Base-by-base conservation (phyloP, 768 basidiomycete genomes). In the Xanthoconium purpureum region DNA sequence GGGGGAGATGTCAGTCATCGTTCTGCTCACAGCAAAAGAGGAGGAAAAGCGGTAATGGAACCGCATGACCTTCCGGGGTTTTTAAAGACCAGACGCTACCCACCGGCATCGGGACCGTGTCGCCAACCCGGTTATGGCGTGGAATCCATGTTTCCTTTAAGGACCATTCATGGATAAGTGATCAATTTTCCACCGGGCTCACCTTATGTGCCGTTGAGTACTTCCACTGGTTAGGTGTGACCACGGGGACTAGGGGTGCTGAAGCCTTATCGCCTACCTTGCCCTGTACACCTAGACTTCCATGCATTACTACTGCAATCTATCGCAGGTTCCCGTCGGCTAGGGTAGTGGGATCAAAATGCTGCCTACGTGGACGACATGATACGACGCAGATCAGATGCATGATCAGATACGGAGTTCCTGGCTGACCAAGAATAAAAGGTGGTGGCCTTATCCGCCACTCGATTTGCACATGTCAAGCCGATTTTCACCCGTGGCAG, bases 1-100 rank as follows among this genome's bases (percentile, higher is more conserved):
- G 42, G n/a, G 47, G 24, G 24, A 4, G 13, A 47, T 32, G 45
- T 58, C 50, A 30, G 58, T 3, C 72, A 73, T 73, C 18, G 30
- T 40, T 39, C 33, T 47, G 49, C 30, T 53, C 56, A 20, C 33
- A 15, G 42, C 28, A 39, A 47, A 46, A 36, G 42, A 47, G 6
- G 29, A n/a, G 11, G 47, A n/a, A 56, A 45, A 39, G 49, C 48
- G 51, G 64, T 14, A 35, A 47, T 35, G 24, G 2, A 12, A 46
- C 53, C 65, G 38, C 42, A 57, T 55, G 45, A 30, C 35, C 33
- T 18, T 17, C 15, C 37, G 9, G 6, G 13, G 20, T 33, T 54
- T 60, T 48, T 55, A 39, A 53, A 18, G 37, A 3, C 30, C 47
- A 2, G 37, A 36, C 5, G 48, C 47, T 13, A 52, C 42, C 47